Evolutionary conservation across 139 green algal species (phyloP), one percentile per base, ranked within the genome.

Genomic region (Chlorella sorokiniana): DNA sequence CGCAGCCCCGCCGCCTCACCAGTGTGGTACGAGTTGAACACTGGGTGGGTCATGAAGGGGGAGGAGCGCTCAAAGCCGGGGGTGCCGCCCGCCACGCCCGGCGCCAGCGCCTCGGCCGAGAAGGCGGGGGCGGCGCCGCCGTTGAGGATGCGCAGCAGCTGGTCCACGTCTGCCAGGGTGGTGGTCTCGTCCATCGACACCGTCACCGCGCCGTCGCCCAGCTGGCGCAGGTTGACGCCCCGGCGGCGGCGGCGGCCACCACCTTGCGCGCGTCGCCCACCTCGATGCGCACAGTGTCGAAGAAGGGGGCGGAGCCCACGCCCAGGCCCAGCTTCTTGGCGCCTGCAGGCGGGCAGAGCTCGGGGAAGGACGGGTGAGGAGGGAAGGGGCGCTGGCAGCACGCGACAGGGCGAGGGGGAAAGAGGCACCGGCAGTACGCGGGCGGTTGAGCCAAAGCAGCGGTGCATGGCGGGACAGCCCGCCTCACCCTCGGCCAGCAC

Each of bases 181-280:
- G 91, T 96, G 35, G 97, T 99, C 92, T 99, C 97, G 82, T 99
- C 97, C 42, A 99, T 83, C 0, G 94, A 82, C 56, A 99, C 71
- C 56, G 87, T 90, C 20, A 99, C 59, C 14, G 87, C 83, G 18
- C 65, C 85, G 52, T 54, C 67, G 85, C 94, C 88, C 38, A 99
- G 76, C 76, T 90, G 81, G 56, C 97, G 93, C 79, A 99, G 77
- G 92, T 99, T 99, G 7, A 96, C 83, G 52, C 87, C 90, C 33
- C 64, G 27, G 64, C 73, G 20, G 84, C 69, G 0, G 81, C 90
- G 20, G 61, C 65, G 38, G 78, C 51, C 45, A 86, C 69, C 52
- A 91, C 75, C 35, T 75, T 59, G 35, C 40, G 56, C 3, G 91
- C 90, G 44, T 92, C 76, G 52, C 67, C 75, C 75, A 80, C 75